These are phyloP conservation scores for Phytopythium boreale DNA, from an alignment of 352 stramenopile genomes.

Conservation along the genomic window DNA sequence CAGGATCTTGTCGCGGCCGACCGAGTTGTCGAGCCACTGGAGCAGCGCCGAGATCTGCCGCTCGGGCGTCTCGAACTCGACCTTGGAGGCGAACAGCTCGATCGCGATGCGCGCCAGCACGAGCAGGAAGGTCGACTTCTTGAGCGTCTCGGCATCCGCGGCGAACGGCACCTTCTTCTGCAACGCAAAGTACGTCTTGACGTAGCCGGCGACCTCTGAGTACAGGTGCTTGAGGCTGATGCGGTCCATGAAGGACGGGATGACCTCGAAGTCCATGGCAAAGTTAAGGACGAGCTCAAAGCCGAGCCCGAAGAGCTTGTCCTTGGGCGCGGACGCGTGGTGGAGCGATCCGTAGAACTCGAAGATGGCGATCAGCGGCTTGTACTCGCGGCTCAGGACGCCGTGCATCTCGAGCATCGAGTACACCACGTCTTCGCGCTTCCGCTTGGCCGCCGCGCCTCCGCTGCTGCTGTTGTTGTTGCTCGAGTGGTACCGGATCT, in stretches of 20 bases:
- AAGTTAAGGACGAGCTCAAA: constrained; percentile 70
- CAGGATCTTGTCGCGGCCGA: constrained; percentile 64
- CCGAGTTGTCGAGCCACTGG: constrained; percentile 78
- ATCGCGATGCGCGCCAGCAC: constrained; percentile 61
- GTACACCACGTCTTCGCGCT: constrained; percentile 59
- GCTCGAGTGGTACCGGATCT: constrained; percentile 18
- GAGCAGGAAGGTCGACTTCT: constrained; percentile 72
- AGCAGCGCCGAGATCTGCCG: constrained; percentile 66
- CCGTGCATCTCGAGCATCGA: constrained; percentile 78
- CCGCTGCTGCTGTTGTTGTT: not conserved
- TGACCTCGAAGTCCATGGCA: constrained; percentile 78
- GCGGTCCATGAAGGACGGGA: constrained; percentile 78
- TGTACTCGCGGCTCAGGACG: constrained; percentile 60
- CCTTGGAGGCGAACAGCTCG: constrained; percentile 60
- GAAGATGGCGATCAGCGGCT: constrained; percentile 61
- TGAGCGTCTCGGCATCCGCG: constrained; percentile 59
- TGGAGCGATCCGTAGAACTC: constrained; percentile 71
- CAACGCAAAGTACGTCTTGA: constrained; percentile 61
- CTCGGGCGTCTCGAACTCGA: constrained; percentile 68
- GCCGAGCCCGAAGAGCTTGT: constrained; percentile 53
- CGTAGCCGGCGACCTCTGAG: constrained; percentile 45
- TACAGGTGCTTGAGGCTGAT: constrained; percentile 72
- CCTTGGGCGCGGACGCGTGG: constrained; percentile 30
- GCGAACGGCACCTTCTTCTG: constrained; percentile 54
- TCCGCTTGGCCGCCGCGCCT: constrained; percentile 19